These are phyloP conservation scores for Rubus idaeus DNA, from an alignment of 306 rosid species.

Conservation along the genomic window DNA sequence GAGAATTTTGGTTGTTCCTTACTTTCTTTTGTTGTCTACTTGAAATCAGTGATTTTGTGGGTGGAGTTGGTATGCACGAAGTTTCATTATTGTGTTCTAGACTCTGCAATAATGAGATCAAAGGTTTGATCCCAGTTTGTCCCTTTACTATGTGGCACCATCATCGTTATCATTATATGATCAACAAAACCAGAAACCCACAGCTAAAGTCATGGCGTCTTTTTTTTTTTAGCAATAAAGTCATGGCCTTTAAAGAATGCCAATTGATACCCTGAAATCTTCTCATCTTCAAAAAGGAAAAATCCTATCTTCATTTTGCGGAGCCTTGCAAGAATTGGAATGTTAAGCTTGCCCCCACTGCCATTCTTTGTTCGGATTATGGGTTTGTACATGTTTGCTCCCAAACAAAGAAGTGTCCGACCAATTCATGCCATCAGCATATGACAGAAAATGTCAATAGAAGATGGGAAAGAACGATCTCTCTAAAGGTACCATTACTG, in stretches of 20 bases:
- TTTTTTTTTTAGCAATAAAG: no score
- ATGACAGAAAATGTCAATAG: constrained; percentile 20
- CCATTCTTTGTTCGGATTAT: neutral
- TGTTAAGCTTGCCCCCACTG: neutral
- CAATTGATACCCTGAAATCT: constrained; percentile 9
- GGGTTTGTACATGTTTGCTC: constrained; percentile 8
- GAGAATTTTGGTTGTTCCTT: neutral
- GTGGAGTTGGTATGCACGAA: constrained; percentile 22
- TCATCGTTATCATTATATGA: constrained; percentile 15
- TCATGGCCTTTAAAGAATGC: neutral
- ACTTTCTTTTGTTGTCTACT: neutral
- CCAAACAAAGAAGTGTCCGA: constrained; percentile 4
- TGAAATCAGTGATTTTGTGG: constrained; percentile 14
- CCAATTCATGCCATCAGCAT: constrained; percentile 18
- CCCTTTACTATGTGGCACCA: constrained; percentile 4
- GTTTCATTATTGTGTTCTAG: constrained; percentile 27
- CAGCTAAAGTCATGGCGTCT: neutral
- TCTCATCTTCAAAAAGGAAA: constrained; percentile 12
- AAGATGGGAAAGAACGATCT: constrained; percentile 16
- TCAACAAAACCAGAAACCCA: constrained; percentile 2
- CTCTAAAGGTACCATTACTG: neutral
- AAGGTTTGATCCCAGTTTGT: constrained; percentile 24
- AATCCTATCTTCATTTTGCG: constrained; percentile 19
- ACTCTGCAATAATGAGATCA: constrained; percentile 26
- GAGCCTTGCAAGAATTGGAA: neutral